phyloP scores from a whole-genome alignment of 257 asterid species.

The Forsythia suspensa region DNA sequence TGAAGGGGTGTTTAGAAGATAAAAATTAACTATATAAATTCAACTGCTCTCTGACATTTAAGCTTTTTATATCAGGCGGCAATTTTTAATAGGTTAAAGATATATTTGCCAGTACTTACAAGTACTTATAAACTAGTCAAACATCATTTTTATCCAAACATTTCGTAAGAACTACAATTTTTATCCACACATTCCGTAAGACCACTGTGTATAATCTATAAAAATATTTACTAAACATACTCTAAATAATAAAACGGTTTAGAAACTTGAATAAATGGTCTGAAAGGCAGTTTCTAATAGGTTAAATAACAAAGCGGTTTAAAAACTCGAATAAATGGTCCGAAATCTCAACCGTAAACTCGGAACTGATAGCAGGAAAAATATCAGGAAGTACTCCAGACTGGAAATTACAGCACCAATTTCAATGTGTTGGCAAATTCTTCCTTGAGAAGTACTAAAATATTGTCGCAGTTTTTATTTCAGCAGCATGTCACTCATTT shows the following conservation, averaged over 20 bases:
- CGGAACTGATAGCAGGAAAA: conserved; percentile 11
- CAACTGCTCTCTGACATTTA: too few relatives aligned
- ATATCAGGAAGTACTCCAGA: conserved; percentile 26
- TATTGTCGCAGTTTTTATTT: conserved; percentile 27
- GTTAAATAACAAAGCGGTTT: not conserved
- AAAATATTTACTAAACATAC: too few relatives aligned
- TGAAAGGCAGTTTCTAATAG: not conserved
- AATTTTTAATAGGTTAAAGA: too few relatives aligned
- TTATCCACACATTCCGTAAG: too few relatives aligned
- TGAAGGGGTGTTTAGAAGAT: not conserved
- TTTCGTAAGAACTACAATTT: too few relatives aligned
- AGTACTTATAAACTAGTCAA: too few relatives aligned
- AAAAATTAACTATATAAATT: too few relatives aligned
- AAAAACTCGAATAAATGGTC: not conserved
- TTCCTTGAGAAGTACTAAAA: conserved; percentile 20
- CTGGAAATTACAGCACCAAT: conserved; percentile 22
- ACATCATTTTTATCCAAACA: too few relatives aligned
- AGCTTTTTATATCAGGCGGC: too few relatives aligned
- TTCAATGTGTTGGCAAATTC: conserved; percentile 20
- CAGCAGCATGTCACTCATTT: conserved; percentile 31
- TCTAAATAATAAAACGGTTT: not conserved
- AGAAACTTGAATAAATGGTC: not conserved
- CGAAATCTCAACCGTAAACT: not conserved
- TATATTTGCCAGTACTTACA: too few relatives aligned
- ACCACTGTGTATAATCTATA: too few relatives aligned